Conservation (phyloP, 768 basidiomycete species). For the Phlegmacium glaucopus region DNA sequence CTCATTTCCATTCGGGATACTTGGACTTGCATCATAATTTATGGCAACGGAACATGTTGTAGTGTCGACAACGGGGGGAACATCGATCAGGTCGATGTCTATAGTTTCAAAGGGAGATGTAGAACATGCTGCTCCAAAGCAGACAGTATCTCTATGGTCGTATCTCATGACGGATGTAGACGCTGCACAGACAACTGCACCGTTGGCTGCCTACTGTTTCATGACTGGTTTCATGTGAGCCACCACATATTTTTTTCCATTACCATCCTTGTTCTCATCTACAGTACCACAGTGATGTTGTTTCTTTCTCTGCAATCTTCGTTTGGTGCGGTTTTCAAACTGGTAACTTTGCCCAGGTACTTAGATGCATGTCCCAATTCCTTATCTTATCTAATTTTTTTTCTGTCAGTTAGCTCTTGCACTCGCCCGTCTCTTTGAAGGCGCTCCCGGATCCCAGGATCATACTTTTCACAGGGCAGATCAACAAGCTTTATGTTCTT, state of each 20-base stretch:
- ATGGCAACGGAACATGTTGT: neutral
- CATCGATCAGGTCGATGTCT: constrained; percentile 6
- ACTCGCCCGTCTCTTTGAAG: constrained; percentile 74
- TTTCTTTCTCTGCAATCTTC: constrained; percentile 76
- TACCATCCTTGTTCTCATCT: neutral
- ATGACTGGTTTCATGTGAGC: constrained; percentile 77
- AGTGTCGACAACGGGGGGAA: neutral
- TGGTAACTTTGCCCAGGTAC: constrained; percentile 68
- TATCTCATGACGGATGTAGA: constrained; percentile 46
- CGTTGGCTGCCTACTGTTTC: constrained; percentile 63
- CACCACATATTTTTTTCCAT: neutral
- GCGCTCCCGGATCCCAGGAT: constrained; percentile 43
- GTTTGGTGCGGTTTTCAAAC: constrained; percentile 89
- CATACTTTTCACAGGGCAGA: constrained; percentile 74
- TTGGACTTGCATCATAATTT: constrained; percentile 1
- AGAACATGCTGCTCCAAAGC: constrained; percentile 9
- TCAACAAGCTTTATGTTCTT: constrained; percentile 78
- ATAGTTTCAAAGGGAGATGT: constrained; percentile 12
- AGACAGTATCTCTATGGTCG: constrained; percentile 29
- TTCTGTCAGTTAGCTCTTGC: constrained; percentile 81
- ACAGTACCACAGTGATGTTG: constrained; percentile 48
- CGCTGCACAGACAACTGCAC: constrained; percentile 45
- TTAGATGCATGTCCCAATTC: constrained; percentile 6
- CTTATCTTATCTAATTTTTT: constrained; percentile 5
- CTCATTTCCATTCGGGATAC: neutral